These are phyloP conservation scores for Discostella stelligeroides DNA, from an alignment of 108 stramenopile genomes.

Conservation along the genomic window DNA sequence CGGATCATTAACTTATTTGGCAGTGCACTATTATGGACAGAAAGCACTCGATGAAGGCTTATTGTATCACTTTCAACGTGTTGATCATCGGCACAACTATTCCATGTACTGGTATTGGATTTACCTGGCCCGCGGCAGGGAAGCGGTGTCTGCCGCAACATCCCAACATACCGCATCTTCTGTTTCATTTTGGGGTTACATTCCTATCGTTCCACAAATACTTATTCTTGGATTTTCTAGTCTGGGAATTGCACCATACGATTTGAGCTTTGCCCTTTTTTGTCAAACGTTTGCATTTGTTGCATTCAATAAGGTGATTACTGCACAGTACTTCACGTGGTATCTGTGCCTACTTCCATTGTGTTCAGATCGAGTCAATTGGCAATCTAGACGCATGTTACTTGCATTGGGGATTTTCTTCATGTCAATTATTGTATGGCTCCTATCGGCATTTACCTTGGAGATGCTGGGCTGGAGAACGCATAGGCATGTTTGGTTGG, in stretches of 20 bases:
- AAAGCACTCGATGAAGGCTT: conserved; percentile 86
- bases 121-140: conserved; percentile 78
- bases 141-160: conserved; percentile 5
- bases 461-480: conserved; percentile 84
- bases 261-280: conserved; percentile 80
- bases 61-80: conserved; percentile 92
- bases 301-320: conserved; percentile 98
- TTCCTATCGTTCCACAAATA: conserved; percentile 80
- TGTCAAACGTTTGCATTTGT: conserved; percentile 97
- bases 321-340: conserved; percentile 99
- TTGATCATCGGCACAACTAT: conserved; percentile 96
- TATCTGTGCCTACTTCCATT: conserved; percentile 88
- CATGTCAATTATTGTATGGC: conserved; percentile 65
- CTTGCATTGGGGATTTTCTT: conserved; percentile 39
- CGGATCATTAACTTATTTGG: conserved; percentile 57
- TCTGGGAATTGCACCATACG: conserved; percentile 68
- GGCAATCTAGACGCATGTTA: conserved; percentile 40
- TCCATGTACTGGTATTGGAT: conserved; percentile 89
- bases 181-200: conserved; percentile 35
- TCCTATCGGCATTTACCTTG: conserved; percentile 76
- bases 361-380: conserved; percentile 57
- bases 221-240: conserved; percentile 73
- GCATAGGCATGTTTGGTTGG: conserved; percentile 75
- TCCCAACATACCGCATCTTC: conserved; percentile 11
- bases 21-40: conserved; percentile 69